Percentiles rank a stretch among this genome's conserved stretches.
These are phyloP conservation scores for Lentinula edodes DNA, from an alignment of 768 basidiomycete genomes.

Conservation along the genomic window DNA sequence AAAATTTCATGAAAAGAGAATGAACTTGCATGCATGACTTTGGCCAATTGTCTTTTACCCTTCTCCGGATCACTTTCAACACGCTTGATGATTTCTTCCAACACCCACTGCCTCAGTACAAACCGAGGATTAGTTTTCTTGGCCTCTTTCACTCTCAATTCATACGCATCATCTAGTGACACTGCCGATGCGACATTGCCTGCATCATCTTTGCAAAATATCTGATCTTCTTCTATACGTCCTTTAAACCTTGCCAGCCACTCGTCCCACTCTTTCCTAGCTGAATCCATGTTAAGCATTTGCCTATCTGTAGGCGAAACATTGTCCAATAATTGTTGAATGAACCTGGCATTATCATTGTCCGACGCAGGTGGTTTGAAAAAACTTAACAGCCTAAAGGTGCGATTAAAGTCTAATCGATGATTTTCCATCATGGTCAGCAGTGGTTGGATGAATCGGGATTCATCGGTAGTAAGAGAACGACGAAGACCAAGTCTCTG, in stretches of 20 bases:
- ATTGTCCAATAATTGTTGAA: constrained; percentile 38
- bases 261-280: constrained; percentile 43
- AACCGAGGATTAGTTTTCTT: constrained; percentile 80
- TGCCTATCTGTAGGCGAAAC: constrained; percentile 36
- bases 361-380: constrained; percentile 46
- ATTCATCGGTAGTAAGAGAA: constrained; percentile 53
- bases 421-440: constrained; percentile 71
- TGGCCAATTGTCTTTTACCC: constrained; percentile 66
- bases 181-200: constrained; percentile 1
- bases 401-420: constrained; percentile 81
- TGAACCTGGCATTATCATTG: constrained; percentile 30
- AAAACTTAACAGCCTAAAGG: constrained; percentile 66
- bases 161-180: constrained; percentile 29
- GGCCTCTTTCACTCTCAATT: constrained; percentile 44
- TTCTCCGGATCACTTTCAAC: constrained; percentile 60
- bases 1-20: not conserved
- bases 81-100: constrained; percentile 85
- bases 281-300: constrained; percentile 35
- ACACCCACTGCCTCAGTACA: constrained; percentile 89
- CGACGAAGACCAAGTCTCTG: constrained; percentile 75
- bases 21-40: constrained; percentile 69
- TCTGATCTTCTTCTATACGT: constrained; percentile 50
- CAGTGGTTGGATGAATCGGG: constrained; percentile 55
- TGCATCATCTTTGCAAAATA: constrained; percentile 33
- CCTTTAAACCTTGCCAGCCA: constrained; percentile 65